phyloP scores from a whole-genome alignment of 2,329 filamentous ascomycete species.

The Colletotrichum plurivorum region DNA sequence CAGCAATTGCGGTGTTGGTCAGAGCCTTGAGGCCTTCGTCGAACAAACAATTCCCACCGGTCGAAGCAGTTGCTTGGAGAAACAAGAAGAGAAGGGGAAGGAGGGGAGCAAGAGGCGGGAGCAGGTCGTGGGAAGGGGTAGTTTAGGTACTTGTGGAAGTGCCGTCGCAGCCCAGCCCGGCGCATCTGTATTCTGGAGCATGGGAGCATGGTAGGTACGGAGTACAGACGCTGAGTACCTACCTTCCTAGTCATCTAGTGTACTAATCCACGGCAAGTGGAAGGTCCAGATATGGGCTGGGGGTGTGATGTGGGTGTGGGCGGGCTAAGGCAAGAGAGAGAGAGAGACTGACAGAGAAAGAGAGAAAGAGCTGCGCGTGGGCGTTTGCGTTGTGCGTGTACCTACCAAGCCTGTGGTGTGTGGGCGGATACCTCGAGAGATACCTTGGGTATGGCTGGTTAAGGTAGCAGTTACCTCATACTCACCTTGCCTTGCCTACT shows the following conservation, averaged over 20 bases:
- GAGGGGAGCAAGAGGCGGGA: conserved; percentile 20
- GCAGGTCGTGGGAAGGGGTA: conserved; percentile 36
- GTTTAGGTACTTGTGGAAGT: conserved; percentile 40
- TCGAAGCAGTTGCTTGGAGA: conserved; percentile 40
- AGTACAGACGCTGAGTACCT: not conserved
- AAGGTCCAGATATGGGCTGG: too few relatives aligned
- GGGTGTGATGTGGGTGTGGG: not conserved
- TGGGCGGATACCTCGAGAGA: conserved; percentile 34
- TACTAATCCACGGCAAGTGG: not conserved
- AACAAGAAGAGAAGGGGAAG: conserved; percentile 19
- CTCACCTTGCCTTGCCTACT: too few relatives aligned
- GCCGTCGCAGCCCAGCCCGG: conserved; percentile 35
- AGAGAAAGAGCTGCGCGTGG: conserved; percentile 17
- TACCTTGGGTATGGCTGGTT: conserved; percentile 1
- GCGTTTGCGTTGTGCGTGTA: conserved; percentile 18
- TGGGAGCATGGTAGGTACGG: not conserved
- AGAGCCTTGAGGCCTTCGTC: conserved; percentile 25
- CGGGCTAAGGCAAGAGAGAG: conserved; percentile 26
- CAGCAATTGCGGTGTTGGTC: conserved; percentile 11
- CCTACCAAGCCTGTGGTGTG: conserved; percentile 2
- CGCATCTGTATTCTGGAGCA: conserved; percentile 16
- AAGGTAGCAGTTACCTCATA: not conserved
- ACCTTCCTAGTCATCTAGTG: not conserved
- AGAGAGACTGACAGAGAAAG: not conserved
- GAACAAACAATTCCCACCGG: conserved; percentile 40